These are phyloP conservation scores for Xylaria sp. DNA, from an alignment of 2,329 filamentous ascomycete species.

Conservation along the genomic window DNA sequence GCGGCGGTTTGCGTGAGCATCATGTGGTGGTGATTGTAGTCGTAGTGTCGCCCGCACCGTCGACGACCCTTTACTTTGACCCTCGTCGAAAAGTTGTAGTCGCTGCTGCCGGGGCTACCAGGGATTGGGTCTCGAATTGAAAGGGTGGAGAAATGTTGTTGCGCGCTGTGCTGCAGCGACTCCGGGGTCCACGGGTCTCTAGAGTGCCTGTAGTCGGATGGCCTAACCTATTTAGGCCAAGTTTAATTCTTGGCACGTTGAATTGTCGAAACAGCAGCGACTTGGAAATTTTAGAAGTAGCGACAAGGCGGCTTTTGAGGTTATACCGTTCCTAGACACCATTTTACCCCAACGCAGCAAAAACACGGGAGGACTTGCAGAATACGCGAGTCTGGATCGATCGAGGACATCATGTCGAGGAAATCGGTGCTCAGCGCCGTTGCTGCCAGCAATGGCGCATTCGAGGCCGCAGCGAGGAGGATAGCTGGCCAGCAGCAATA, in stretches of 20 bases:
- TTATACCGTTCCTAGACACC: not conserved
- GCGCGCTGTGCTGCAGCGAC: slow-evolving; percentile 23
- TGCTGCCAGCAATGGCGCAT: slow-evolving; percentile 42
- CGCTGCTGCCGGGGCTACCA: slow-evolving; percentile 20
- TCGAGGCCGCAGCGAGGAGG: slow-evolving; percentile 43
- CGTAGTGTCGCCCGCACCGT: slow-evolving; percentile 12
- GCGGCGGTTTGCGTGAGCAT: slow-evolving; percentile 71
- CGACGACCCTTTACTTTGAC: slow-evolving; percentile 13
- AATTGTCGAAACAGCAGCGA: slow-evolving; percentile 17
- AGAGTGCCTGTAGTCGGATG: not conserved
- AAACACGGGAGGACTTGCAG: not conserved
- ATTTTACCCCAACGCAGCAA: slow-evolving; percentile 1
- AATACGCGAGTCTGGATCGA: not conserved
- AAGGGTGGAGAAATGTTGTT: slow-evolving; percentile 43
- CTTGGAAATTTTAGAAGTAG: slow-evolving; percentile 29
- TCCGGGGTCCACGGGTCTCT: not conserved
- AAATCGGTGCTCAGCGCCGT: slow-evolving; percentile 45
- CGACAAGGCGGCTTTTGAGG: not conserved
- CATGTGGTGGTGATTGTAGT: slow-evolving; percentile 29
- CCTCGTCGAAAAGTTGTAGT: slow-evolving; percentile 31
- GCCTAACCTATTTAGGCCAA: slow-evolving; percentile 14
- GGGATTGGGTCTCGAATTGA: slow-evolving; percentile 9
- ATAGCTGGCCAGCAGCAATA: slow-evolving; percentile 38
- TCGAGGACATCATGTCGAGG: slow-evolving; percentile 43
- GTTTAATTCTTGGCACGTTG: slow-evolving; percentile 33